Conservation (phyloP, 805 yeast species). For the Starmerella riodocensis region DNA sequence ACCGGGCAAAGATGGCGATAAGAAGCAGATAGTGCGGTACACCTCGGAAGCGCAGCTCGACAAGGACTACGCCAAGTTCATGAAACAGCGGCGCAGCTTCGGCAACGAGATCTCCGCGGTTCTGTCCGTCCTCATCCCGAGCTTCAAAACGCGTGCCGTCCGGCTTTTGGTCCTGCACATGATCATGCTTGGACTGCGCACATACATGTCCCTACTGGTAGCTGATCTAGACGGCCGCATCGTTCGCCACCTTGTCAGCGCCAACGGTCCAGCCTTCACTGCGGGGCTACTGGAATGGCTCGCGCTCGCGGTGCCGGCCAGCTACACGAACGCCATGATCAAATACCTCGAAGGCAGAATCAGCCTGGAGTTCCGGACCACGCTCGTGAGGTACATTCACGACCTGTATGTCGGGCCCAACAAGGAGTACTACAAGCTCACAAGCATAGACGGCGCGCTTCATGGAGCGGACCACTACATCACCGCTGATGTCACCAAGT, state of each 20-base stretch:
- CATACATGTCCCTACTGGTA: constrained; percentile 73
- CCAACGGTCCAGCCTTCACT: constrained; percentile 58
- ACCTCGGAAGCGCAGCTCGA: constrained; percentile 14
- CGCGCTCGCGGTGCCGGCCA: constrained; percentile 80
- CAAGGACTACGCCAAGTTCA: constrained; percentile 15
- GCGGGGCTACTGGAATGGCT: constrained; percentile 79
- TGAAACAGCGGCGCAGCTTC: constrained; percentile 41
- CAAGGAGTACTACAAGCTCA: constrained; percentile 71
- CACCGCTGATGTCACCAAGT: constrained; percentile 69
- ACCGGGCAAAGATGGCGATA: background rate
- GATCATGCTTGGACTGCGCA: constrained; percentile 60
- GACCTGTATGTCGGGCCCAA: constrained; percentile 73
- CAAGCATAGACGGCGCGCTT: constrained; percentile 39
- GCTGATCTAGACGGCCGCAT: constrained; percentile 88
- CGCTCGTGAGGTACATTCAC: constrained; percentile 72
- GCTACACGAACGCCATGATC: constrained; percentile 82
- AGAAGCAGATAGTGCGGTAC: constrained; percentile 1
- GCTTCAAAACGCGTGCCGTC: constrained; percentile 51
- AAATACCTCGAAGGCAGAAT: constrained; percentile 63
- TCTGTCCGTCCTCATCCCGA: constrained; percentile 74
- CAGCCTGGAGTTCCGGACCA: constrained; percentile 73
- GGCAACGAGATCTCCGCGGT: constrained; percentile 60
- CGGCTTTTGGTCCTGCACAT: constrained; percentile 57
- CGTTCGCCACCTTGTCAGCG: constrained; percentile 75
- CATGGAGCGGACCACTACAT: constrained; percentile 77